Evolutionary conservation across 768 basidiomycete species (phyloP).

Genomic region (Tylopilus felleus): DNA sequence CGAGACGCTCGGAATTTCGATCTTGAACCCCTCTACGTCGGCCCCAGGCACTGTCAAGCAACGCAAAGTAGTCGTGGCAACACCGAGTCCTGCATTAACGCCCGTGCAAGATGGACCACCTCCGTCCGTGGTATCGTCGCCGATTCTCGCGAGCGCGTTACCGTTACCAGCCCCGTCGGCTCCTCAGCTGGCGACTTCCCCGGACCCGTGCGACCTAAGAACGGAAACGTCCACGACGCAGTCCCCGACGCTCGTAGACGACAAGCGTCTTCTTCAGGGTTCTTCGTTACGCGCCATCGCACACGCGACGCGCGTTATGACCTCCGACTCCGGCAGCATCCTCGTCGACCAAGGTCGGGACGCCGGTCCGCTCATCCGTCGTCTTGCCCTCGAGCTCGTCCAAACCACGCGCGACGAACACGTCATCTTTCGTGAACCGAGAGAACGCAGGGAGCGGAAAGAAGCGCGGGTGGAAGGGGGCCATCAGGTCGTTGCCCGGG

Average conservation of each 20-base stretch:
- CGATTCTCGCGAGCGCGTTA: conserved; percentile 14
- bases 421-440: conserved; percentile 41
- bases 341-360: conserved; percentile 68
- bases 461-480: conserved; percentile 26
- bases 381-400: conserved; percentile 66
- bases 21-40: conserved; percentile 49
- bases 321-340: conserved; percentile 69
- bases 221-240: conserved; percentile 29
- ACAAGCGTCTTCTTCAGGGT: conserved; percentile 48
- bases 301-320: conserved; percentile 87
- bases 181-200: conserved; percentile 28
- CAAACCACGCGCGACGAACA: conserved; percentile 64
- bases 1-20: conserved; percentile 66
- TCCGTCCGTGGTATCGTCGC: conserved; percentile 19
- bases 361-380: conserved; percentile 55
- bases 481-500: conserved; percentile 36
- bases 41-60: conserved; percentile 25
- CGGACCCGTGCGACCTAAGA: conserved; percentile 20
- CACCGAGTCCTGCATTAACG: conserved; percentile 24
- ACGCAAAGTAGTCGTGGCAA: conserved; percentile 16
- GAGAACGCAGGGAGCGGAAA: conserved; percentile 43
- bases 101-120: conserved; percentile 12
- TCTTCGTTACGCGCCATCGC: conserved; percentile 70
- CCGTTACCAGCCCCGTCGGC: conserved; percentile 17
- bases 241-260: conserved; percentile 25